Conservation (phyloP, 257 asterid genomes). For the Nicotiana attenuata region DNA sequence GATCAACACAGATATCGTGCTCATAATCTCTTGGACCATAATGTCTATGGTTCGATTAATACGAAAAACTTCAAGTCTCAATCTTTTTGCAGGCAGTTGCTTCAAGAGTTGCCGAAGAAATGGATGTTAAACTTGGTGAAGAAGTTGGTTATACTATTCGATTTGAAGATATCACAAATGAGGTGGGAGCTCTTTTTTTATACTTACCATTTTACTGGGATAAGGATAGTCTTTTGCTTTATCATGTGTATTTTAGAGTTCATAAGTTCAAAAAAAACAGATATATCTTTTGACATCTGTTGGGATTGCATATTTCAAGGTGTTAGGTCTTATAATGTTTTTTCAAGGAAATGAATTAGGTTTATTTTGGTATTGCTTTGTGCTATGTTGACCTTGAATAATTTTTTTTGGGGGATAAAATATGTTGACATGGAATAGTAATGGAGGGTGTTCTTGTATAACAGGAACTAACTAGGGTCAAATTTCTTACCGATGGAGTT, state of each 20-base stretch:
- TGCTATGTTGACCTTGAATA: not conserved
- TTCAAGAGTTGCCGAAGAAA: slow-evolving; percentile 88
- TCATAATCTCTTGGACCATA: not conserved
- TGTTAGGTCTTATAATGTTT: not conserved
- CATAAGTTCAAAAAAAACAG: not conserved
- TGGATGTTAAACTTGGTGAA: slow-evolving; percentile 86
- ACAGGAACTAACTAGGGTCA: slow-evolving; percentile 79
- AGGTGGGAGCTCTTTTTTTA: slow-evolving; percentile 37
- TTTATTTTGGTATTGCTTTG: not conserved
- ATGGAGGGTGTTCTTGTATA: slow-evolving; percentile 23
- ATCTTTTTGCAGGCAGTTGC: slow-evolving; percentile 63
- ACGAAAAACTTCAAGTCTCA: not conserved
- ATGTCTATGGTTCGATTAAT: not conserved
- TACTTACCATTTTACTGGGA: not conserved
- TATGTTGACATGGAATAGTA: slow-evolving; percentile 18
- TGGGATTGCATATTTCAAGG: slow-evolving; percentile 10
- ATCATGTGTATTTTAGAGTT: not conserved
- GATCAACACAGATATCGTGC: not conserved
- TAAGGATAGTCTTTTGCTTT: not conserved
- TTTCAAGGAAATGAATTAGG: not conserved
- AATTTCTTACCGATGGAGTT: slow-evolving; percentile 95
- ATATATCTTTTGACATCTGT: not conserved
- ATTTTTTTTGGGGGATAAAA: not conserved
- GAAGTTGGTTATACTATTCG: slow-evolving; percentile 97
- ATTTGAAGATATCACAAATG: slow-evolving; percentile 79